These are phyloP conservation scores for Tetrahymena borealis DNA, from an alignment of 73 alveolate genomes.

Conservation along the genomic window DNA sequence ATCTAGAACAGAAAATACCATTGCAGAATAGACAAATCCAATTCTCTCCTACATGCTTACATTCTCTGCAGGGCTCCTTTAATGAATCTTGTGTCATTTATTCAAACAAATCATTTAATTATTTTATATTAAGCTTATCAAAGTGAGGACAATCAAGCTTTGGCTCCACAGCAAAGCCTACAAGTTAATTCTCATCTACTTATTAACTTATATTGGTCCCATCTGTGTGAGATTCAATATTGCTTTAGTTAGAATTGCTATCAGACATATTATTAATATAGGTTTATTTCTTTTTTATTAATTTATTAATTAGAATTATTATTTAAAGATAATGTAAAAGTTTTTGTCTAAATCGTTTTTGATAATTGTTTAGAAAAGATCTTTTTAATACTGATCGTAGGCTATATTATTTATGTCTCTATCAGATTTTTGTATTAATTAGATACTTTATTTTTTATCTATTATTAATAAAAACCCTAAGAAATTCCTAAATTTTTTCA, in stretches of 20 bases:
- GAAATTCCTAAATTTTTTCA: too few species aligned
- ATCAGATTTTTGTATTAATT: not conserved
- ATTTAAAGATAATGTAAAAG: too few species aligned
- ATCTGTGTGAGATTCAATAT: not conserved
- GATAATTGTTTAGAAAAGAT: not conserved
- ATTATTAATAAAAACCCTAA: too few species aligned
- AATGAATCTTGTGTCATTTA: not conserved
- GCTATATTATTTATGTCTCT: not conserved
- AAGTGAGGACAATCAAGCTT: not conserved
- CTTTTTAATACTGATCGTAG: not conserved
- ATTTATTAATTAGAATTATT: too few species aligned
- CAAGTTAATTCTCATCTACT: not conserved
- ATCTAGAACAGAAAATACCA: conserved; percentile 59
- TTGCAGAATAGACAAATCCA: conserved; percentile 64
- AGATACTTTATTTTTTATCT: not conserved
- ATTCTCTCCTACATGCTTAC: conserved; percentile 48
- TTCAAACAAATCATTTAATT: not conserved
- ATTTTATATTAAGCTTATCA: not conserved
- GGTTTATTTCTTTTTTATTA: too few species aligned
- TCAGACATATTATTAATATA: not conserved
- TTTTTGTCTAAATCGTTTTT: too few species aligned
- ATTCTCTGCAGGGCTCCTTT: conserved; percentile 38
- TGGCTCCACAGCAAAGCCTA: not conserved
- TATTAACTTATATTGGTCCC: not conserved
- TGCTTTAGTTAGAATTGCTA: not conserved